These are phyloP conservation scores for Turnera subulata DNA, from an alignment of 345 rosid genomes.

Conservation along the genomic window DNA sequence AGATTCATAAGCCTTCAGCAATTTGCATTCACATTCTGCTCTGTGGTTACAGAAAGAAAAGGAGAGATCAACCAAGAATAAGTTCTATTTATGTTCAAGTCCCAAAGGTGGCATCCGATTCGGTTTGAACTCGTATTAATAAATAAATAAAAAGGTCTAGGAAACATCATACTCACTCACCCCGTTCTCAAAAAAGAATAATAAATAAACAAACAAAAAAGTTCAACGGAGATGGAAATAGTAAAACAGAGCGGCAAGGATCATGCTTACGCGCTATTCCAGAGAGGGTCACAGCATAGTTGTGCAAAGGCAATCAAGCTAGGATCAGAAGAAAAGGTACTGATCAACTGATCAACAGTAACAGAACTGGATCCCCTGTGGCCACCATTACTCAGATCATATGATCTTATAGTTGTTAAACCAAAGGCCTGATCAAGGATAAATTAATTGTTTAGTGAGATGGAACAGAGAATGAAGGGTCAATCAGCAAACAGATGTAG, in stretches of 20 bases:
- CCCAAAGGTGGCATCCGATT: too few relatives aligned
- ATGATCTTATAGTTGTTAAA: slow-evolving; percentile 43
- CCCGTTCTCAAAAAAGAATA: too few relatives aligned
- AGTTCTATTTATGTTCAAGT: too few relatives aligned
- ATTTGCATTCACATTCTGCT: not conserved
- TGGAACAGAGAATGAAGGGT: slow-evolving; percentile 5
- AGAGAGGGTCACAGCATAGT: slow-evolving; percentile 79
- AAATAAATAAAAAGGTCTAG: too few relatives aligned
- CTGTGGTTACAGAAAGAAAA: not conserved
- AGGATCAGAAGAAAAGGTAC: slow-evolving; percentile 93
- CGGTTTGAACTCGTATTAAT: too few relatives aligned
- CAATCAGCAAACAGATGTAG: not conserved
- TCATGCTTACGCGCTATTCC: slow-evolving; percentile 63
- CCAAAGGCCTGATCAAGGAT: slow-evolving; percentile 65
- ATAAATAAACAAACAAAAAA: too few relatives aligned
- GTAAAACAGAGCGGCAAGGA: not conserved
- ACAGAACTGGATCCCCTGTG: slow-evolving; percentile 46
- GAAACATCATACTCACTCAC: not conserved
- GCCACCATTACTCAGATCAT: slow-evolving; percentile 29
- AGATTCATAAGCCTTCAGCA: not conserved
- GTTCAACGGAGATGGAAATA: too few relatives aligned
- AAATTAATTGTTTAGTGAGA: slow-evolving; percentile 8
- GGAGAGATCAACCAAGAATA: not conserved
- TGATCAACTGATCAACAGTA: slow-evolving; percentile 83
- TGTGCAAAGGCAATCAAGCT: slow-evolving; percentile 92